Conservation (phyloP, 352 stramenopile species). For the Globisporangium yorkense region DNA sequence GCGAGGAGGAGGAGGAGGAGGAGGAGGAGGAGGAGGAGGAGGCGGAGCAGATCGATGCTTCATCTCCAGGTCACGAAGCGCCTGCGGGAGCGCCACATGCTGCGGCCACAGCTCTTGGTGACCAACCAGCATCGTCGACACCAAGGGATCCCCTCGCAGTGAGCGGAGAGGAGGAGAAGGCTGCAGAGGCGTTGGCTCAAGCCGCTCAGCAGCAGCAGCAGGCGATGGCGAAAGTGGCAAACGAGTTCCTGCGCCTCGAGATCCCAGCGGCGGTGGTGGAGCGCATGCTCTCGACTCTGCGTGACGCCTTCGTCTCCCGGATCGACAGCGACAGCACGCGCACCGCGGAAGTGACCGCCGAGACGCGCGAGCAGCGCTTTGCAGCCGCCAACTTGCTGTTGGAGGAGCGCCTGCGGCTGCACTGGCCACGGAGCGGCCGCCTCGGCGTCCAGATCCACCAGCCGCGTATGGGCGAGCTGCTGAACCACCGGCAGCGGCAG, state of each 20-base stretch:
- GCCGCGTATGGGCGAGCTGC: conserved; percentile 77
- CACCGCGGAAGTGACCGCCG: conserved; percentile 18
- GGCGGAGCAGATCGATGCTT: background rate
- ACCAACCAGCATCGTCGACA: background rate
- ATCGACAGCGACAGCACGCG: conserved; percentile 27
- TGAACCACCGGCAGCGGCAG: conserved; percentile 68
- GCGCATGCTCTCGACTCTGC: conserved; percentile 24
- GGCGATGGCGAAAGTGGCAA: conserved; percentile 19
- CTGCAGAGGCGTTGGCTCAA: background rate
- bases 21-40: background rate
- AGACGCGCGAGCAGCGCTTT: conserved; percentile 30
- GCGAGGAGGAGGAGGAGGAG: too few species aligned
- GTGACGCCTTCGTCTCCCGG: conserved; percentile 35
- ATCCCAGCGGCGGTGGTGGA: conserved; percentile 20
- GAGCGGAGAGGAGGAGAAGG: background rate
- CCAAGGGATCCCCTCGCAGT: background rate
- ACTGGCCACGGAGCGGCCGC: conserved; percentile 83
- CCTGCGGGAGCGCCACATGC: too few species aligned
- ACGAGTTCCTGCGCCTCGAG: conserved; percentile 29
- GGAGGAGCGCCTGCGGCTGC: conserved; percentile 81
- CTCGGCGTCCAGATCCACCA: conserved; percentile 85
- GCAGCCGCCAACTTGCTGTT: conserved; percentile 38
- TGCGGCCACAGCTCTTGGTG: too few species aligned
- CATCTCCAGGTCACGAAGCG: background rate
- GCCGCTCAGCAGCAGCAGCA: conserved; percentile 3